phyloP scores from a whole-genome alignment of 2,329 filamentous ascomycete species.

The Lasiodiplodia sp. region DNA sequence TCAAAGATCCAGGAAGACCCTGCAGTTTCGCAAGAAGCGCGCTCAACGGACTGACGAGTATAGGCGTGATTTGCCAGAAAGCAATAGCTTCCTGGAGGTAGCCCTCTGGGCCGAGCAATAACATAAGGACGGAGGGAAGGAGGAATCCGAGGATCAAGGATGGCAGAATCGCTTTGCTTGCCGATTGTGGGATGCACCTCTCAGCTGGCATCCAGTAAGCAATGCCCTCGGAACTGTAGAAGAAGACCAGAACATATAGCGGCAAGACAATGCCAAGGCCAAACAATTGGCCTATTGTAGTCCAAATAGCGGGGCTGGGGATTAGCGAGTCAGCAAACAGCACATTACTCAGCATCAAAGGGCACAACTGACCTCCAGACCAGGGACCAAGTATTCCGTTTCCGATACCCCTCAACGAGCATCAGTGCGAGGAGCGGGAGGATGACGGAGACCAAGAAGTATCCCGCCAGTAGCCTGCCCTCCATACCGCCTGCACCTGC shows the following conservation, averaged over 20 bases:
- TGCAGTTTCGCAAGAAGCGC: background rate
- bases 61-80: background rate
- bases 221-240: background rate
- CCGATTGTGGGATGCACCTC: background rate
- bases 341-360: no score
- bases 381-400: slow-evolving; percentile 5
- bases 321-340: background rate
- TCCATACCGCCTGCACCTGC: background rate
- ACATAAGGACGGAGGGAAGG: background rate
- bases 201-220: slow-evolving; percentile 23
- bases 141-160: background rate
- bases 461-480: background rate
- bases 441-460: background rate
- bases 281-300: background rate
- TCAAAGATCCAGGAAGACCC: background rate
- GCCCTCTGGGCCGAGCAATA: background rate
- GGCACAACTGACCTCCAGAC: background rate
- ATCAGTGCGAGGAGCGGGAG: background rate
- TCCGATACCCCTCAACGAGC: slow-evolving; percentile 3
- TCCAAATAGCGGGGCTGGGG: background rate
- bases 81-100: background rate
- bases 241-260: slow-evolving; percentile 10
- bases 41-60: background rate
- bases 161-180: background rate
- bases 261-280: background rate